phyloP scores from a whole-genome alignment of 225 moss, liverwort and hornwort species.

The Pseudoscleropodium purum region DNA sequence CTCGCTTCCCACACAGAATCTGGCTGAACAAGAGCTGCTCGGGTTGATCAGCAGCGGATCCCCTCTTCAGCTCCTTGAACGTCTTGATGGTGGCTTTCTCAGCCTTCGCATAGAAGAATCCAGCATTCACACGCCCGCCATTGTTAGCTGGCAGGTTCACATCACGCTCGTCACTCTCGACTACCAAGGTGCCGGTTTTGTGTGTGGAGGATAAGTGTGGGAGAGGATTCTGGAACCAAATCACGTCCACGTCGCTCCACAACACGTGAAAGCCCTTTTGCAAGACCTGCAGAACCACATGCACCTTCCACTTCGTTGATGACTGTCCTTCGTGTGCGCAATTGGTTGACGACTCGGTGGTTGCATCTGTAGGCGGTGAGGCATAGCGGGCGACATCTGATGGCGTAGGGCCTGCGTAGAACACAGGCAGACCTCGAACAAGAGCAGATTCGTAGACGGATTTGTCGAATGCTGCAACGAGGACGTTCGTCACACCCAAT shows the following conservation, averaged over 20 bases:
- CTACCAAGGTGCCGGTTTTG: not conserved
- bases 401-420: conserved; percentile 9
- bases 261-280: conserved; percentile 33
- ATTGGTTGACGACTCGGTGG: not conserved
- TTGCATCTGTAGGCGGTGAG: not conserved
- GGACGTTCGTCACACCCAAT: conserved; percentile 32
- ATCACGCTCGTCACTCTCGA: conserved; percentile 39
- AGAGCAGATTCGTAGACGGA: conserved; percentile 29
- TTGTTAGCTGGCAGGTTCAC: conserved; percentile 21
- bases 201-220: conserved; percentile 1
- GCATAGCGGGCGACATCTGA: not conserved
- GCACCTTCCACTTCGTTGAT: conserved; percentile 20
- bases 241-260: conserved; percentile 48
- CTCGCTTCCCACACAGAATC: conserved; percentile 25
- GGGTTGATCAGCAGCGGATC: not conserved
- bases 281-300: conserved; percentile 17
- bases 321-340: not conserved
- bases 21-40: conserved; percentile 24
- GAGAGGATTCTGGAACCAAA: conserved; percentile 51
- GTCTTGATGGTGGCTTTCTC: conserved; percentile 14
- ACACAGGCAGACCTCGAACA: conserved; percentile 46
- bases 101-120: conserved; percentile 46
- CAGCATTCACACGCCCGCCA: conserved; percentile 19
- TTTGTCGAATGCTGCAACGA: conserved; percentile 44
- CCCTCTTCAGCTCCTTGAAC: conserved; percentile 14